phyloP scores from a whole-genome alignment of 139 green algal genomes.

The Micractinium conductrix region DNA sequence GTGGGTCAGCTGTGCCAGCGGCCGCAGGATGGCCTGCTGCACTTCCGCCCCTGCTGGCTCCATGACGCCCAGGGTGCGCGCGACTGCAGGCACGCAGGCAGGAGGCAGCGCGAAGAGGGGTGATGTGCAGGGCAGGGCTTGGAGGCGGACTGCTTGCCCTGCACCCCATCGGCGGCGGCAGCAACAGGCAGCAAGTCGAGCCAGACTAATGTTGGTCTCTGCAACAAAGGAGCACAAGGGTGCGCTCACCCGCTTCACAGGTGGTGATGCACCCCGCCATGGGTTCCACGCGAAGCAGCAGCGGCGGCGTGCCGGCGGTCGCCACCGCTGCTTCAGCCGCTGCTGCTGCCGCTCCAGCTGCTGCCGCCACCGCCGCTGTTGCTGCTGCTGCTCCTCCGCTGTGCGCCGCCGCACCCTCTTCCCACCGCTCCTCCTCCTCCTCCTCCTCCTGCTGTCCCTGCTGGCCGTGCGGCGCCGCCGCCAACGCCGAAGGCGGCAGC shows the following conservation, averaged over 20 bases:
- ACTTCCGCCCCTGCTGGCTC: neutral
- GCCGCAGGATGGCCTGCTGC: neutral
- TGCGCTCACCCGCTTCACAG: neutral
- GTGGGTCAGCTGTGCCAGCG: slow-evolving; percentile 3
- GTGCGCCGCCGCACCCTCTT: too few species aligned
- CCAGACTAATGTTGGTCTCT: too few species aligned
- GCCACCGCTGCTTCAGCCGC: neutral
- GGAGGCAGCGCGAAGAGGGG: neutral
- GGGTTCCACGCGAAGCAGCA: slow-evolving; percentile 20
- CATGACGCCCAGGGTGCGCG: neutral
- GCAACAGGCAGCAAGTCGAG: too few species aligned
- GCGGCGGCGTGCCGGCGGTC: neutral
- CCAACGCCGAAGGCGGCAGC: slow-evolving; percentile 13
- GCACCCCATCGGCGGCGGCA: too few species aligned
- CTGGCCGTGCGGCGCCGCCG: neutral
- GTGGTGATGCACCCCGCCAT: slow-evolving; percentile 24
- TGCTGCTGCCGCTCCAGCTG: neutral
- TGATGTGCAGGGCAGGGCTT: too few species aligned
- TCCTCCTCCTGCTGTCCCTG: neutral
- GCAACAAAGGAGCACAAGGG: too few species aligned
- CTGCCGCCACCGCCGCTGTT: neutral
- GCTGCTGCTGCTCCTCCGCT: neutral
- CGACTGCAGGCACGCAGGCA: neutral
- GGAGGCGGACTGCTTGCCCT: too few species aligned
- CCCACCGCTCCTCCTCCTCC: too few species aligned